These are phyloP conservation scores for Asterochloris erici DNA, from an alignment of 139 green algal species.

Conservation along the genomic window DNA sequence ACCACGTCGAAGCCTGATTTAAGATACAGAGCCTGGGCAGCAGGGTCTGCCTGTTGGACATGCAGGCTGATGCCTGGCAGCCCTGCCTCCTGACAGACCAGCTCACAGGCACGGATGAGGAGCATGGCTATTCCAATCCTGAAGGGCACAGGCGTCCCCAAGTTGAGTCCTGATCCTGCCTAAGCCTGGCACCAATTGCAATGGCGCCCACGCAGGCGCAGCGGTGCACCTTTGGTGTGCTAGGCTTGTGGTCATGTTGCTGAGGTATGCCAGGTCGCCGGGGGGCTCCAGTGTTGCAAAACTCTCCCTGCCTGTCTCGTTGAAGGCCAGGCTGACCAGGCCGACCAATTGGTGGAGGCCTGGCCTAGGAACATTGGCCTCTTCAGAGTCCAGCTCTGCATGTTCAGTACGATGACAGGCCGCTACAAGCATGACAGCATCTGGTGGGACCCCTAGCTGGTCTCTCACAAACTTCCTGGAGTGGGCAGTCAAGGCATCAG, in stretches of 20 bases:
- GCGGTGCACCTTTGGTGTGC: not conserved
- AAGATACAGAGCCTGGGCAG: slow-evolving; percentile 23
- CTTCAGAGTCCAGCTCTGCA: not conserved
- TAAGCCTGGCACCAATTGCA: not conserved
- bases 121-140: slow-evolving; percentile 24
- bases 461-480: slow-evolving; percentile 7
- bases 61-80: slow-evolving; percentile 18
- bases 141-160: not conserved
- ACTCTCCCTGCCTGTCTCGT: not conserved
- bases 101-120: slow-evolving; percentile 25
- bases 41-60: slow-evolving; percentile 14
- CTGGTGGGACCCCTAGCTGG: slow-evolving; percentile 1
- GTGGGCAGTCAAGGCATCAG: no score
- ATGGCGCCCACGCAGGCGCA: not conserved
- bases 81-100: not conserved
- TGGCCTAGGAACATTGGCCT: not conserved
- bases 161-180: not conserved
- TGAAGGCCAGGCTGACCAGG: slow-evolving; percentile 7
- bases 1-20: not conserved
- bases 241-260: slow-evolving; percentile 27
- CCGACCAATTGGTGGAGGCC: not conserved
- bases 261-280: slow-evolving; percentile 26
- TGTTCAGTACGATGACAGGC: not conserved
- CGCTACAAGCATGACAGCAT: slow-evolving; percentile 12
- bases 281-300: slow-evolving; percentile 24